Evolutionary conservation across 768 basidiomycete species (phyloP).

Genomic region (Termitomyces sp.): DNA sequence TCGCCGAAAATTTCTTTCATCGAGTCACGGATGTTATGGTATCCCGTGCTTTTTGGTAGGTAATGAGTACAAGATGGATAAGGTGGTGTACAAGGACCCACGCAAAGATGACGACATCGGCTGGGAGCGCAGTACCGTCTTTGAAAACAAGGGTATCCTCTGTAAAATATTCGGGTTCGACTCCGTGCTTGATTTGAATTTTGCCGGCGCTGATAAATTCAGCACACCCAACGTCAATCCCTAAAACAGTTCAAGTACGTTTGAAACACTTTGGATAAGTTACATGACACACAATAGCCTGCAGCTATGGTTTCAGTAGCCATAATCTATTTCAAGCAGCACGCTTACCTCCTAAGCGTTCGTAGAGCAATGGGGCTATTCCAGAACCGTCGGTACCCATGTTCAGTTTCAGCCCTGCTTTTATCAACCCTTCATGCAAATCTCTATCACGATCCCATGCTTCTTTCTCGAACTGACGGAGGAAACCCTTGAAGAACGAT

Average conservation of each 20-base stretch:
- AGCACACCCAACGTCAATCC: slow-evolving; percentile 46
- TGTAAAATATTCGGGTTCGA: slow-evolving; percentile 36
- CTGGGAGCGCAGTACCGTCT: slow-evolving; percentile 35
- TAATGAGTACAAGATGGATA: no score
- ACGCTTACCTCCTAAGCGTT: slow-evolving; percentile 30
- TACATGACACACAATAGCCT: neutral
- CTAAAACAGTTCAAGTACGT: slow-evolving; percentile 13
- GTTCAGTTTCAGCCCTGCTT: slow-evolving; percentile 35
- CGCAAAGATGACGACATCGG: slow-evolving; percentile 48
- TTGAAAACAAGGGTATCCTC: slow-evolving; percentile 33
- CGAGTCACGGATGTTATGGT: no score
- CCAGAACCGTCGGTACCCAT: slow-evolving; percentile 33
- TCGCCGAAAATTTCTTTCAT: slow-evolving; percentile 32
- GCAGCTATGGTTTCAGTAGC: neutral
- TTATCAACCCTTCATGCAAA: slow-evolving; percentile 30
- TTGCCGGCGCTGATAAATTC: slow-evolving; percentile 51
- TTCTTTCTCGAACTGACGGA: slow-evolving; percentile 15
- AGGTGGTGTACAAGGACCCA: slow-evolving; percentile 11
- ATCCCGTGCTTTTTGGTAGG: no score
- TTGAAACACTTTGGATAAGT: slow-evolving; percentile 10
- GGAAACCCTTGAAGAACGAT: slow-evolving; percentile 19
- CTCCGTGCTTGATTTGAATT: slow-evolving; percentile 57
- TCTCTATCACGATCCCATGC: slow-evolving; percentile 27
- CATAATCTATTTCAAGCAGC: neutral
- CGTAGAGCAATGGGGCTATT: slow-evolving; percentile 22